phyloP scores from a whole-genome alignment of 225 moss, liverwort and hornwort genomes.

The Sphagnum tenellum region DNA sequence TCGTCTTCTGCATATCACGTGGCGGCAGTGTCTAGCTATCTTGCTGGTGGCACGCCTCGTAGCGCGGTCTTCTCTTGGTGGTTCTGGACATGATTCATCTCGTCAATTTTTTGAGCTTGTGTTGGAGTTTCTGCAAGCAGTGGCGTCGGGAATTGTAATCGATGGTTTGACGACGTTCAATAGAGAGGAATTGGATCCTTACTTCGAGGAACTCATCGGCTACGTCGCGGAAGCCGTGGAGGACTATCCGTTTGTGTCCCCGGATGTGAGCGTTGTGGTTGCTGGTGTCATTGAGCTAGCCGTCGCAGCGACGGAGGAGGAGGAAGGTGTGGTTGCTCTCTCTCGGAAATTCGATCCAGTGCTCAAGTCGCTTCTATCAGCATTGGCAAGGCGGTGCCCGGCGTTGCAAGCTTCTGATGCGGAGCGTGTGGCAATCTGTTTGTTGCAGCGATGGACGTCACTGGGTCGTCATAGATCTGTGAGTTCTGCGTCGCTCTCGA shows the following conservation, averaged over 20 bases:
- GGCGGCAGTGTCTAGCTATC: conserved; percentile 56
- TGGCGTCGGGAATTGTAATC: conserved; percentile 16
- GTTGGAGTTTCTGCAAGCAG: conserved; percentile 21
- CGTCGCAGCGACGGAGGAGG: conserved; percentile 6
- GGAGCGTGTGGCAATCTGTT: conserved; percentile 19
- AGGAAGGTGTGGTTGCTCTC: too few species aligned
- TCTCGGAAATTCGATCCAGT: conserved; percentile 18
- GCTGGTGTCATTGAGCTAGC: conserved; percentile 14
- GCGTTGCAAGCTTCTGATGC: conserved; percentile 23
- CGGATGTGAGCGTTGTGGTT: conserved; percentile 44
- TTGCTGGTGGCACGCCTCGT: conserved; percentile 53
- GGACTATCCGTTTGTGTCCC: conserved; percentile 29
- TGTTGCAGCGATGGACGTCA: conserved; percentile 25
- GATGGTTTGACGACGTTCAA: conserved; percentile 26
- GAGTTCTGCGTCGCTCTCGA: too few species aligned
- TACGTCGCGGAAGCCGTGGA: conserved; percentile 38
- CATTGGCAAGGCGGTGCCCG: conserved; percentile 24
- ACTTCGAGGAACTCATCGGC: conserved; percentile 55
- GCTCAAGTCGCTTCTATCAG: conserved; percentile 25
- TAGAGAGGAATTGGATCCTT: conserved; percentile 31
- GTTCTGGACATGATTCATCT: conserved; percentile 28
- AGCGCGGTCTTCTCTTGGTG: conserved; percentile 21
- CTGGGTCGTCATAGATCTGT: neutral
- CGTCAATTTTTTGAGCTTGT: conserved; percentile 44
- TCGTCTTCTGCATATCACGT: conserved; percentile 24